Percentiles rank a stretch among this genome's conserved stretches.
These are phyloP conservation scores for Sextonia rubra DNA, from an alignment of 164 flowering plant species.

Conservation along the genomic window DNA sequence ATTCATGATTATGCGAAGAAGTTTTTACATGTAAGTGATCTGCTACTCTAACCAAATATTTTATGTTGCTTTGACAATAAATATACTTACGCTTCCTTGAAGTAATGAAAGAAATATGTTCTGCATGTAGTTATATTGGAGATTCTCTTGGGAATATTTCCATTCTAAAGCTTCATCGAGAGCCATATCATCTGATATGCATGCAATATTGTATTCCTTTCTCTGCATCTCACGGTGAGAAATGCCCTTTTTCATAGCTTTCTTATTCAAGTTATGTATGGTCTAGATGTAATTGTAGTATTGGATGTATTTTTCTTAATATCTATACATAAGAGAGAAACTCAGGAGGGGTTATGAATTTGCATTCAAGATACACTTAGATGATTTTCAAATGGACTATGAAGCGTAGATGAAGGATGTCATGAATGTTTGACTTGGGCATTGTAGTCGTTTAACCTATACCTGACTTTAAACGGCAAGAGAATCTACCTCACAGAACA, in stretches of 20 bases:
- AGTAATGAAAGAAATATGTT: not conserved
- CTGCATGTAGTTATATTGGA: constrained; percentile 59
- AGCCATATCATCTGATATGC: constrained; percentile 32
- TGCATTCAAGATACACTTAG: not conserved
- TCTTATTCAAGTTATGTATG: not conserved
- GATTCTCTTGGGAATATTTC: constrained; percentile 65
- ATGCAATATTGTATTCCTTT: constrained; percentile 77
- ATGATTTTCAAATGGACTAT: not conserved
- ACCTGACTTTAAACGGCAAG: not conserved
- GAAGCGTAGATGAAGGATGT: not conserved
- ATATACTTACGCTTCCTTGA: not conserved
- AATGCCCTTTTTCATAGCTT: not conserved
- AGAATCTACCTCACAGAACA: not conserved
- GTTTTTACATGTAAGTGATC: constrained; percentile 55
- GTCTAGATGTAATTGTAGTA: not conserved
- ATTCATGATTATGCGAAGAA: constrained; percentile 45
- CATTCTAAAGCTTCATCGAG: constrained; percentile 58
- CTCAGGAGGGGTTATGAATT: not conserved
- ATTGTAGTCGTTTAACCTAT: not conserved
- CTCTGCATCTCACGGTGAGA: constrained; percentile 67
- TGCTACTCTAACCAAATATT: not conserved
- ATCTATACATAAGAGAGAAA: not conserved
- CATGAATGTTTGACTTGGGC: not conserved
- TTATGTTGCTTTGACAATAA: not conserved
- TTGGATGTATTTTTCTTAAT: not conserved